Evolutionary conservation across 306 rosid species (phyloP).

Genomic region (Rosa lucieae): DNA sequence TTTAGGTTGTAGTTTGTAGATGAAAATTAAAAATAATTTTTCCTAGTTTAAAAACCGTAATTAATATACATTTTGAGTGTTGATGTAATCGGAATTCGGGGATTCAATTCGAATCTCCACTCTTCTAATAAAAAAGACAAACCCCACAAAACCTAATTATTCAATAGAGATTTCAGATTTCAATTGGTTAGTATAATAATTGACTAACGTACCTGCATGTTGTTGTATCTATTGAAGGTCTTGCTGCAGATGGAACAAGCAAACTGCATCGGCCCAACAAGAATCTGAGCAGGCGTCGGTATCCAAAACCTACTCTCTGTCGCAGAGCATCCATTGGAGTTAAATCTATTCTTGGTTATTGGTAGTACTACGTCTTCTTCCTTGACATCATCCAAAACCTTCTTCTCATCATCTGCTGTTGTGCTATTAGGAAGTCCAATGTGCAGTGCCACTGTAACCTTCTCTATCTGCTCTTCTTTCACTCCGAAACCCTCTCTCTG

Average conservation of each 20-base stretch:
- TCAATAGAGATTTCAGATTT: background rate
- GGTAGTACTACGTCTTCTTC: constrained; percentile 30
- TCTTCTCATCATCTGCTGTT: constrained; percentile 15
- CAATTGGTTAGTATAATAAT: background rate
- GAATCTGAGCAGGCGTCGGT: constrained; percentile 92
- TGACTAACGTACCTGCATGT: constrained; percentile 78
- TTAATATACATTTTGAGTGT: background rate
- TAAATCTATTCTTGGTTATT: constrained; percentile 37
- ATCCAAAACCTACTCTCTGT: constrained; percentile 89
- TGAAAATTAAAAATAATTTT: background rate
- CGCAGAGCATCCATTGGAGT: constrained; percentile 38
- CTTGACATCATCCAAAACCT: constrained; percentile 31
- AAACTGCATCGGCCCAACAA: constrained; percentile 97
- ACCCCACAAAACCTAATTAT: background rate
- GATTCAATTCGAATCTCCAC: background rate
- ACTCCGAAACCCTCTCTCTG: constrained; percentile 42
- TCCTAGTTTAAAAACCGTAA: background rate
- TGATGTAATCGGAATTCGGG: background rate
- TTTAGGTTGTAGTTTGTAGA: background rate
- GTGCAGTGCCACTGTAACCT: constrained; percentile 68
- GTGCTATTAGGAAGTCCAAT: constrained; percentile 69
- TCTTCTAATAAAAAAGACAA: background rate
- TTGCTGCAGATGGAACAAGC: constrained; percentile 91
- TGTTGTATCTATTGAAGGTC: constrained; percentile 96
- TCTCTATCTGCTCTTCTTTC: constrained; percentile 54